Base-by-base conservation (phyloP, 2,329 filamentous ascomycete genomes). In the Thermomyces lanuginosus region DNA sequence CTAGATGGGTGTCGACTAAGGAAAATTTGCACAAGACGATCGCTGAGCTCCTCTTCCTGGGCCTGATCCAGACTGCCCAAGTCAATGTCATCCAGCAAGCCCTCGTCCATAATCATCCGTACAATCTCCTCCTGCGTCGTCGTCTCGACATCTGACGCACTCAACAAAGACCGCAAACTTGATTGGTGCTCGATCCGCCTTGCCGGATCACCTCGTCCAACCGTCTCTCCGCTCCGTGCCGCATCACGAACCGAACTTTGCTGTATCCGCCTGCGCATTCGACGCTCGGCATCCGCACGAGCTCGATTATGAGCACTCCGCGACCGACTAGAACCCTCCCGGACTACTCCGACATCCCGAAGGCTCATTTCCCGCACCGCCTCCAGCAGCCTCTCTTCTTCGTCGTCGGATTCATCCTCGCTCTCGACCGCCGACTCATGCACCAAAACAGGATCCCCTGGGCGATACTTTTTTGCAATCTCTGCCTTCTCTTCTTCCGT, bases 11-110 rank as follows among this genome's bases (percentile, higher is more conserved):
- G 81, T 16, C 81, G 66, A 34, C 80, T 67, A 31, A 80, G 64
- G 44, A 91, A 92, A 2, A 82, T 82, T 43, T 91, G 80, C 2
- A 83, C 84, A 40, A 95, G 92, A 32, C 78, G 73, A 43, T 86
- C 78, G 37, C 80, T 92, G 9, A 95, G 70, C 43, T 91, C 81
- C 43, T 93, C 83, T 45, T 93, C 82, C 42, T 83, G 79, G 25
- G 62, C 70, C 9, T 82, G 64, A 35, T 86, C 83, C 28, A 93
- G 72, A 36, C 84, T 84, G 42, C 89, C 79, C 29, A 93, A 58
- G 45, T 93, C 84, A 24, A 93, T 72, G 10, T 82, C 84, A 42
- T 93, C 81, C 17, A 92, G 54, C 11, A 93, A 56, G 0, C 86
- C 83, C 44, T 92, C 82, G 36, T 86, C 76, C 39, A 84, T 67